Percentiles rank a stretch among this genome's conserved stretches.
Conservation (phyloP, 2,329 filamentous ascomycete genomes). For the Trichophyton equinum region DNA sequence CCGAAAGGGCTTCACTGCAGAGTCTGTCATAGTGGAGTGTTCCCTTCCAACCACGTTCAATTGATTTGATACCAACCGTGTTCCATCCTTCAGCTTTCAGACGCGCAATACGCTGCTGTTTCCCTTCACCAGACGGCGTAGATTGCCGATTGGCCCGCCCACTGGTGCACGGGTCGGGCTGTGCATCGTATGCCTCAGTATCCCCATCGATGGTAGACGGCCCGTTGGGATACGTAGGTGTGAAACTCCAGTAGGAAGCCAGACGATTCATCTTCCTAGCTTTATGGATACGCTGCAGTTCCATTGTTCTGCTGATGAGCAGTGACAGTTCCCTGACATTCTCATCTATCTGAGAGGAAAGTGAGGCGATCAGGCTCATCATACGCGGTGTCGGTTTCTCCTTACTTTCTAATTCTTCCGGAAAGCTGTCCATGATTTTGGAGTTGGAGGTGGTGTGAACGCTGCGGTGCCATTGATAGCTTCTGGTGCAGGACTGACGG, state of each 20-base stretch:
- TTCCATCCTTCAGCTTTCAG: slow-evolving; percentile 27
- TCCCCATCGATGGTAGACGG: neutral
- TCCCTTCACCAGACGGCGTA: slow-evolving; percentile 20
- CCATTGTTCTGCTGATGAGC: slow-evolving; percentile 14
- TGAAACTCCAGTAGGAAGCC: slow-evolving; percentile 32
- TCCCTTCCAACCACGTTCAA: slow-evolving; percentile 26
- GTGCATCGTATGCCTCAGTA: neutral
- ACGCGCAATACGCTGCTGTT: slow-evolving; percentile 23
- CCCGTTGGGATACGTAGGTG: slow-evolving; percentile 16
- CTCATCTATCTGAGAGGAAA: slow-evolving; percentile 1
- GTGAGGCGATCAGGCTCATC: slow-evolving; percentile 1
- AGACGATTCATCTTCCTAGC: slow-evolving; percentile 20
- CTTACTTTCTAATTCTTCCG: neutral
- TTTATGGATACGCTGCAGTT: slow-evolving; percentile 13
- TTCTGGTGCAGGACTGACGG: neutral
- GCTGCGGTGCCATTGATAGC: neutral
- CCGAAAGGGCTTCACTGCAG: slow-evolving; percentile 26
- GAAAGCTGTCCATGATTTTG: neutral
- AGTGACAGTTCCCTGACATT: slow-evolving; percentile 3
- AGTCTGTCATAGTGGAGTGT: slow-evolving; percentile 26
- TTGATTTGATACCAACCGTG: slow-evolving; percentile 25
- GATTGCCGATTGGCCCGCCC: neutral
- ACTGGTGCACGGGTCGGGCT: neutral
- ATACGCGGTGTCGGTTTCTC: neutral
- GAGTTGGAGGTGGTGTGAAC: neutral